Conservation (phyloP, 2,329 filamentous ascomycete genomes). For the Coleophoma cylindrospora region DNA sequence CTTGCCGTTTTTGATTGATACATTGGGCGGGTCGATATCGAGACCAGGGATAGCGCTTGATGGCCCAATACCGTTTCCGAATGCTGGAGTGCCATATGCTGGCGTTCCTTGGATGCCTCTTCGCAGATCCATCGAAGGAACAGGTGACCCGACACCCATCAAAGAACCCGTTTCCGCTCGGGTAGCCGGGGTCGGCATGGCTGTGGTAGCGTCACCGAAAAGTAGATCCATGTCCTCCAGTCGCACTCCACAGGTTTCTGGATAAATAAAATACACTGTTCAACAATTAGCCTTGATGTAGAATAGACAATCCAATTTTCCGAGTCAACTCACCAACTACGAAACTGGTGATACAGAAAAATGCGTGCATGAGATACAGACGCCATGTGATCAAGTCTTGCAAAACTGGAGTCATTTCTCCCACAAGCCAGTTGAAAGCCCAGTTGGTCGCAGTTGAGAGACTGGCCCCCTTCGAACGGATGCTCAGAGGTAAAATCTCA, state of each 20-base stretch:
- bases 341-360: slow-evolving; percentile 94
- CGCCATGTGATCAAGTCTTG: slow-evolving; percentile 93
- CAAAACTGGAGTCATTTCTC: slow-evolving; percentile 88
- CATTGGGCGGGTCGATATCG: slow-evolving; percentile 72
- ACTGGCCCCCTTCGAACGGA: slow-evolving; percentile 94
- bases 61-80: slow-evolving; percentile 40
- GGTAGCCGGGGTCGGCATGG: slow-evolving; percentile 72
- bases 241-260: slow-evolving; percentile 91
- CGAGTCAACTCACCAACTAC: slow-evolving; percentile 72
- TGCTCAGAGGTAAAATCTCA: slow-evolving; percentile 96
- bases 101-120: slow-evolving; percentile 34
- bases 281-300: background rate
- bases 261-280: slow-evolving; percentile 93
- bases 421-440: slow-evolving; percentile 97
- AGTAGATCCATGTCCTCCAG: slow-evolving; percentile 95
- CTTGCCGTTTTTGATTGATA: slow-evolving; percentile 47
- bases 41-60: slow-evolving; percentile 73
- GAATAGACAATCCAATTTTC: background rate
- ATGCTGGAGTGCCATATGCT: slow-evolving; percentile 9
- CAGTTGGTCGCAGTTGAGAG: slow-evolving; percentile 95
- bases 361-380: slow-evolving; percentile 90
- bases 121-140: slow-evolving; percentile 70
- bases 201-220: slow-evolving; percentile 88
- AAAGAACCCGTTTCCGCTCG: slow-evolving; percentile 78
- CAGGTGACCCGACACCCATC: slow-evolving; percentile 72